These are phyloP conservation scores for Coemansia erecta DNA, from an alignment of 192 early-diverging fungal genomes.

Conservation along the genomic window DNA sequence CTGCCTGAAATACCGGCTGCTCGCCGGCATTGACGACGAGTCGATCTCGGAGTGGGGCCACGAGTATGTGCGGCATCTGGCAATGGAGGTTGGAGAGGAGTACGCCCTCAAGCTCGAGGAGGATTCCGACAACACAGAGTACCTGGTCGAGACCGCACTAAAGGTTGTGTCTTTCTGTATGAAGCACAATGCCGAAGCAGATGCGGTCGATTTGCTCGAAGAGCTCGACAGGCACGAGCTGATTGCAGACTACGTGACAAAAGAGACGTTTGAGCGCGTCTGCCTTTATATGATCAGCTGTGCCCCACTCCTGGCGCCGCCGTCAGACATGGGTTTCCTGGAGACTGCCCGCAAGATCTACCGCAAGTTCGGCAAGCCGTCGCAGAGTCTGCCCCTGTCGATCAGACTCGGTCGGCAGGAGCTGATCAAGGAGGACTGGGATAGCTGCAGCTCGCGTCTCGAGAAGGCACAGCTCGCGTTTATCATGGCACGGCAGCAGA, in stretches of 20 bases:
- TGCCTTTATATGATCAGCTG: slow-evolving; percentile 95
- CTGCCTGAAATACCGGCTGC: slow-evolving; percentile 80
- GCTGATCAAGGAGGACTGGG: slow-evolving; percentile 85
- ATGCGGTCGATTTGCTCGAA: slow-evolving; percentile 93
- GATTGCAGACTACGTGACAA: slow-evolving; percentile 82
- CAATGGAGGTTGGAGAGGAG: slow-evolving; percentile 87
- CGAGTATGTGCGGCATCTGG: slow-evolving; percentile 96
- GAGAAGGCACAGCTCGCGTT: slow-evolving; percentile 96
- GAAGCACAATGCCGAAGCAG: slow-evolving; percentile 96
- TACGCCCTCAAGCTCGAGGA: slow-evolving; percentile 65
- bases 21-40: slow-evolving; percentile 70
- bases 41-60: slow-evolving; percentile 94
- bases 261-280: slow-evolving; percentile 90
- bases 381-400: slow-evolving; percentile 83
- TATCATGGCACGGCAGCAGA: slow-evolving; percentile 85
- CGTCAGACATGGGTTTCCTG: slow-evolving; percentile 82
- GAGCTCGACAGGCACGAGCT: slow-evolving; percentile 84
- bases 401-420: slow-evolving; percentile 80
- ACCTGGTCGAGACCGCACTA: slow-evolving; percentile 68
- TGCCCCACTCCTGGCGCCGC: slow-evolving; percentile 87
- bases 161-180: slow-evolving; percentile 94
- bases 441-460: slow-evolving; percentile 74
- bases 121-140: slow-evolving; percentile 58
- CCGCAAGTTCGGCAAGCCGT: slow-evolving; percentile 72
- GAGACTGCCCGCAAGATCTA: slow-evolving; percentile 90